phyloP scores from a whole-genome alignment of 306 rosid species.

The Sindora glabra region DNA sequence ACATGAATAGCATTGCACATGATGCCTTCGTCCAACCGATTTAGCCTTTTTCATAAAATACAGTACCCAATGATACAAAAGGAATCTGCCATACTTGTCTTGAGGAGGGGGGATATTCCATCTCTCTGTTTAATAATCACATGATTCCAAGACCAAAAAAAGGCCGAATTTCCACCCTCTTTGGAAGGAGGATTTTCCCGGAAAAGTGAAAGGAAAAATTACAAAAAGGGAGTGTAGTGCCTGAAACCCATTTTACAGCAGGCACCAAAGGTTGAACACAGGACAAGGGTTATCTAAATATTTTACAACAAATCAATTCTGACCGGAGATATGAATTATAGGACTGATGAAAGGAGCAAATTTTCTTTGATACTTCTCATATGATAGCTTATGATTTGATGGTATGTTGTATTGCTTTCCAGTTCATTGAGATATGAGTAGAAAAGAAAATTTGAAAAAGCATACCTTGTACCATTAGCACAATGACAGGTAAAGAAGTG shows the following conservation, averaged over 20 bases:
- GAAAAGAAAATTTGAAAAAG: not conserved
- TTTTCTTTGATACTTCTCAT: not conserved
- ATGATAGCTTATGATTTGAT: not conserved
- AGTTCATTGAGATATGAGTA: not conserved
- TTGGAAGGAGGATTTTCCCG: slow-evolving; percentile 7
- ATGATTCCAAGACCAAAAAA: slow-evolving; percentile 8
- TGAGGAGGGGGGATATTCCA: slow-evolving; percentile 10
- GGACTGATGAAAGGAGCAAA: not conserved
- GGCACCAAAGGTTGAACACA: slow-evolving; percentile 12
- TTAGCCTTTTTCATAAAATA: not conserved
- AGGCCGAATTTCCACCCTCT: slow-evolving; percentile 12
- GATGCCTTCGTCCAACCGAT: not conserved
- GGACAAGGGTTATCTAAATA: not conserved
- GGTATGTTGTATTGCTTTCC: not conserved
- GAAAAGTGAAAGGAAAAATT: slow-evolving; percentile 12
- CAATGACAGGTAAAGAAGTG: not conserved
- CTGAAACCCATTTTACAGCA: not conserved
- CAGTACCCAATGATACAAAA: not conserved
- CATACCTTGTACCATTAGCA: slow-evolving; percentile 11
- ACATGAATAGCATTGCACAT: not conserved
- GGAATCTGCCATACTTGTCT: slow-evolving; percentile 2
- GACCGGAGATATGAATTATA: slow-evolving; percentile 2
- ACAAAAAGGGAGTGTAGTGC: not conserved
- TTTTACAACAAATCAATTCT: slow-evolving; percentile 4
- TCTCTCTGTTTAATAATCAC: not conserved